Evolutionary conservation across 78 protist genomes (phyloP).

Genomic region (Monosiga brevicollis): DNA sequence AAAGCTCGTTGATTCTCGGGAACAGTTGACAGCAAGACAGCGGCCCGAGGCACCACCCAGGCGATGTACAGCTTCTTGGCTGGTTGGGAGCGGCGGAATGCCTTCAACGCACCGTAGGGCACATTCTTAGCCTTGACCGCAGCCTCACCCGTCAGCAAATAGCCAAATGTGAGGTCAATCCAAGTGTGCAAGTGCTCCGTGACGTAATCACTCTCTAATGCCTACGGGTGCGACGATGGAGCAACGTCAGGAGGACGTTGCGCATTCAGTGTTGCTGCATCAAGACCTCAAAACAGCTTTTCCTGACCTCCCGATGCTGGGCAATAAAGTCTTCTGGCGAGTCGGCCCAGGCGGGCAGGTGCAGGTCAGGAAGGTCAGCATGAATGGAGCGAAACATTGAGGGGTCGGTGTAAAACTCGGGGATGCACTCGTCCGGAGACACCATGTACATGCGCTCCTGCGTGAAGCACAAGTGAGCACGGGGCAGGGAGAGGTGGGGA

Average conservation of each 20-base stretch:
- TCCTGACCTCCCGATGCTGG: background rate
- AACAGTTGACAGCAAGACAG: no score
- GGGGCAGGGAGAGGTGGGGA: background rate
- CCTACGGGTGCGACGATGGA: constrained; percentile 19
- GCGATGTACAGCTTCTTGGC: no score
- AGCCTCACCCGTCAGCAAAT: constrained; percentile 52
- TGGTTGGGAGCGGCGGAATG: no score
- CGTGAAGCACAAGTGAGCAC: background rate
- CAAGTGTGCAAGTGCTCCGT: constrained; percentile 72
- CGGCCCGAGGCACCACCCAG: no score
- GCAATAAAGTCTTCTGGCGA: background rate
- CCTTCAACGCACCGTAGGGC: no score
- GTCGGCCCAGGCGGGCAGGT: constrained; percentile 35
- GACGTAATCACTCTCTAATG: constrained; percentile 83
- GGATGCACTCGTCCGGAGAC: constrained; percentile 82
- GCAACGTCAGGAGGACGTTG: background rate
- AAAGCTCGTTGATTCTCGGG: no score
- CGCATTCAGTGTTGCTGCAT: background rate
- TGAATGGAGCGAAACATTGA: constrained; percentile 54
- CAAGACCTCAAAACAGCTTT: background rate
- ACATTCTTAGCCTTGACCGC: constrained; percentile 57
- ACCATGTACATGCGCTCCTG: constrained; percentile 44
- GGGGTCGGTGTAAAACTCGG: constrained; percentile 67
- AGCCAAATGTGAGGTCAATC: constrained; percentile 94
- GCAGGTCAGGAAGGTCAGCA: constrained; percentile 62